Percentiles rank a stretch among this genome's conserved stretches.
Conservation (phyloP, 805 yeast species). For the Hagleromyces aurorensis region DNA sequence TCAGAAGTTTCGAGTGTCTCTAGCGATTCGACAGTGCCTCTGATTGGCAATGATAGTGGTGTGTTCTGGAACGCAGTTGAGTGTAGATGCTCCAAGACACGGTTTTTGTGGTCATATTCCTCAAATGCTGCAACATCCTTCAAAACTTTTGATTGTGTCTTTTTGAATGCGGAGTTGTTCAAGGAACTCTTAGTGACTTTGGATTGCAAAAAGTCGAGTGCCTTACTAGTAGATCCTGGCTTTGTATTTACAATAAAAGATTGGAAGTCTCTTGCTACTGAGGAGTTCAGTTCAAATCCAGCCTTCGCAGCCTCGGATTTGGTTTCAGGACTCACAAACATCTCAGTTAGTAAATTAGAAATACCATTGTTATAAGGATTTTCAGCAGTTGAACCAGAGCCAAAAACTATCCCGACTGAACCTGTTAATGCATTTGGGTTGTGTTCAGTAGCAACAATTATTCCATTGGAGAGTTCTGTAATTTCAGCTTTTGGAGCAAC, state of each 20-base stretch:
- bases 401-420: slow-evolving; percentile 61
- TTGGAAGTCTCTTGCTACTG: slow-evolving; percentile 55
- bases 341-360: slow-evolving; percentile 52
- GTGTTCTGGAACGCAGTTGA: slow-evolving; percentile 85
- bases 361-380: slow-evolving; percentile 79
- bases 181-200: slow-evolving; percentile 31
- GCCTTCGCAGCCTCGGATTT: slow-evolving; percentile 33
- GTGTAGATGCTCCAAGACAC: slow-evolving; percentile 65
- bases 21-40: slow-evolving; percentile 65
- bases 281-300: slow-evolving; percentile 52
- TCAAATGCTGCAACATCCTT: slow-evolving; percentile 48
- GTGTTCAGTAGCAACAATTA: slow-evolving; percentile 62
- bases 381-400: slow-evolving; percentile 76
- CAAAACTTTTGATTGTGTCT: slow-evolving; percentile 40
- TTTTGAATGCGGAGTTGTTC: slow-evolving; percentile 39
- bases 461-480: slow-evolving; percentile 67
- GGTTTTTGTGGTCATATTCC: slow-evolving; percentile 42
- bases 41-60: slow-evolving; percentile 66
- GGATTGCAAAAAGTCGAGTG: slow-evolving; percentile 45
- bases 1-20: slow-evolving; percentile 51
- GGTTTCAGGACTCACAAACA: slow-evolving; percentile 35
- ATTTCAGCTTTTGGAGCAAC: slow-evolving; percentile 52
- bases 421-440: slow-evolving; percentile 43
- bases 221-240: slow-evolving; percentile 42
- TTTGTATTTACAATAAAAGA: slow-evolving; percentile 51